Base-by-base conservation (phyloP, 2,329 filamentous ascomycete species). In the Aschersonia sp. region DNA sequence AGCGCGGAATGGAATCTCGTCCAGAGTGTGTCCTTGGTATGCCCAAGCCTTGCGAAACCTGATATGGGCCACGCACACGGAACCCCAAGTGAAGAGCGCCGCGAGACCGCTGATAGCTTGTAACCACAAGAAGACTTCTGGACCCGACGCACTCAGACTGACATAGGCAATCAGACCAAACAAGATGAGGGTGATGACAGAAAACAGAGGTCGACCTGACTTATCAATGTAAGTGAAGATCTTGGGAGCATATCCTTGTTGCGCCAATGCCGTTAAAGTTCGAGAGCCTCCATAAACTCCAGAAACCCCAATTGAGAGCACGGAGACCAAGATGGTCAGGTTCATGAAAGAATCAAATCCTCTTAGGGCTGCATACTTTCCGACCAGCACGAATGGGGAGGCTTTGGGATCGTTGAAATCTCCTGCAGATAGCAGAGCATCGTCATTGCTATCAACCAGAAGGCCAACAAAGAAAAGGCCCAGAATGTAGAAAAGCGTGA, bases 1-100 rank as follows among this genome's bases (percentile, higher is more conserved):
- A 10, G 79, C 76, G 45, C 64, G 61, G 67, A 82, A 86, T 1
- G 81, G 77, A 10, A 86, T 72, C 62, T 85, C 81, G 46, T 82
- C 77, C 4, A 83, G 61, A 7, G 68, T 72, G 61, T 76, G 78
- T 40, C 79, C 79, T 51, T 82, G 73, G 31, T 65, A 61, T 43
- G 60, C 63, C 79, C 78, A 82, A 2, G 77, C 79, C 30, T 59
- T 57, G 44, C 79, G 77, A 71, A 82, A 83, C 45, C 79, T 77
- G 58, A 83, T 80, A 58, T 83, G 79, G 3, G 75, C 72, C 20
- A 79, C 58, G 60, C 77, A 81, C 54, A 84, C 78, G 48, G 73
- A 78, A 42, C 72, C 77, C 78, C 78, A 84, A 40, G 77, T 77
- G 61, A 81, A 82, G 51, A 83, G 71, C 44, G 75, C 72, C 9